These are phyloP conservation scores for Colletotrichum falcatum DNA, from an alignment of 2,329 filamentous ascomycete genomes.

Conservation along the genomic window DNA sequence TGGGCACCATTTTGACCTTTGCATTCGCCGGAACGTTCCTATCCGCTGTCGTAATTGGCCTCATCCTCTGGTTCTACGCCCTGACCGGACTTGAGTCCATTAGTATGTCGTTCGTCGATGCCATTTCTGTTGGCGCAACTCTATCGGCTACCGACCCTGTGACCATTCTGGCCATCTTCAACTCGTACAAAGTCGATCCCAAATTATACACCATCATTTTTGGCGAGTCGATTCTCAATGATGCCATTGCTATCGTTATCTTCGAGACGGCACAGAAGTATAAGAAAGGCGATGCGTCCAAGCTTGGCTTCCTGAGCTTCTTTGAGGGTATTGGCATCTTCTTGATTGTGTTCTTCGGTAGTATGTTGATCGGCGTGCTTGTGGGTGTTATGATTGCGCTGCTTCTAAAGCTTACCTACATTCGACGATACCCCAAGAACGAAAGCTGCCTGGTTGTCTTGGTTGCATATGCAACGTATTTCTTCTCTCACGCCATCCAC, in stretches of 20 bases:
- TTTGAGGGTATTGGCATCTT: slow-evolving; percentile 95
- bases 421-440: slow-evolving; percentile 92
- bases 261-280: slow-evolving; percentile 98
- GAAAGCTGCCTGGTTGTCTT: slow-evolving; percentile 95
- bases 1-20: slow-evolving; percentile 96
- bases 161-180: slow-evolving; percentile 98
- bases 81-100: slow-evolving; percentile 87
- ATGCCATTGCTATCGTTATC: slow-evolving; percentile 97
- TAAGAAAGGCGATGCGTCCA: slow-evolving; percentile 77
- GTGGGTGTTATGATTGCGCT: slow-evolving; percentile 90
- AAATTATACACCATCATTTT: slow-evolving; percentile 99
- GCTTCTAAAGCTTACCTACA: slow-evolving; percentile 92
- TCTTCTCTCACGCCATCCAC: slow-evolving; percentile 94
- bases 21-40: slow-evolving; percentile 98
- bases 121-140: slow-evolving; percentile 95
- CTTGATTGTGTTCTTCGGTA: slow-evolving; percentile 95
- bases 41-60: slow-evolving; percentile 91
- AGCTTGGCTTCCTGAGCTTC: slow-evolving; percentile 82
- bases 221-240: slow-evolving; percentile 97
- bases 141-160: slow-evolving; percentile 97
- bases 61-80: slow-evolving; percentile 91
- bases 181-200: slow-evolving; percentile 98
- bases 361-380: slow-evolving; percentile 86
- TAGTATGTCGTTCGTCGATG: slow-evolving; percentile 91
- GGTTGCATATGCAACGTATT: slow-evolving; percentile 96